These are phyloP conservation scores for Extremus antarcticus DNA, from an alignment of 495 filamentous ascomycete genomes.

Conservation along the genomic window DNA sequence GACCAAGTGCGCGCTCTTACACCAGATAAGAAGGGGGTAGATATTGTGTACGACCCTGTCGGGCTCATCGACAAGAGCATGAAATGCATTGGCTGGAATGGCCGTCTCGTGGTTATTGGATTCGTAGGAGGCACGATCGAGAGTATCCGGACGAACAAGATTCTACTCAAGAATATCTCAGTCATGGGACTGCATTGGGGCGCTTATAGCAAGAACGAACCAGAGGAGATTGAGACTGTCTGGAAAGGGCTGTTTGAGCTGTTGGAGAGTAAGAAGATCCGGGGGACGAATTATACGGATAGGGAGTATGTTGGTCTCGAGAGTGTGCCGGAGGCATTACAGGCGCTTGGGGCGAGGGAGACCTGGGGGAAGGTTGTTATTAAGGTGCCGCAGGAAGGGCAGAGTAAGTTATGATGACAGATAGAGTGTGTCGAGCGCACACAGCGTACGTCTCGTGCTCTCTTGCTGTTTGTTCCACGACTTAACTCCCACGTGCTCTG, in stretches of 20 bases:
- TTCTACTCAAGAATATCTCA: slow-evolving; percentile 87
- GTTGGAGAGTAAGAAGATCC: slow-evolving; percentile 67
- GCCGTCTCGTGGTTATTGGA: slow-evolving; percentile 73
- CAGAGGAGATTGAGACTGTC: slow-evolving; percentile 55
- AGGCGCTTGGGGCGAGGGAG: slow-evolving; percentile 64
- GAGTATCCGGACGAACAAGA: slow-evolving; percentile 83
- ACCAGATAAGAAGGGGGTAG: slow-evolving; percentile 61
- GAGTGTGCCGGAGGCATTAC: slow-evolving; percentile 62
- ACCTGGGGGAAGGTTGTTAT: slow-evolving; percentile 97
- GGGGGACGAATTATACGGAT: slow-evolving; percentile 70
- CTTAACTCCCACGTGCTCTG: too few relatives aligned
- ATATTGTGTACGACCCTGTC: slow-evolving; percentile 86
- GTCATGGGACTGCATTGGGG: slow-evolving; percentile 91
- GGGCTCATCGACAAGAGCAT: slow-evolving; percentile 73
- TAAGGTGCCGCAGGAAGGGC: slow-evolving; percentile 62
- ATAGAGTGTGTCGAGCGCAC: too few relatives aligned
- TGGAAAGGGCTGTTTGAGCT: slow-evolving; percentile 75
- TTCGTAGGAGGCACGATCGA: slow-evolving; percentile 86
- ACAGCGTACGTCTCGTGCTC: too few relatives aligned
- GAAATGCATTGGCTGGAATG: slow-evolving; percentile 89
- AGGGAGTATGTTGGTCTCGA: slow-evolving; percentile 74
- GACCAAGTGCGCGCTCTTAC: slow-evolving; percentile 65
- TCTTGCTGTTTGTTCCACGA: too few relatives aligned
- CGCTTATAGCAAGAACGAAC: slow-evolving; percentile 63
- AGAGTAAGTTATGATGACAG: slow-evolving; percentile 24